phyloP scores from a whole-genome alignment of 169 alveolate genomes.

The Babesia bigemina region DNA sequence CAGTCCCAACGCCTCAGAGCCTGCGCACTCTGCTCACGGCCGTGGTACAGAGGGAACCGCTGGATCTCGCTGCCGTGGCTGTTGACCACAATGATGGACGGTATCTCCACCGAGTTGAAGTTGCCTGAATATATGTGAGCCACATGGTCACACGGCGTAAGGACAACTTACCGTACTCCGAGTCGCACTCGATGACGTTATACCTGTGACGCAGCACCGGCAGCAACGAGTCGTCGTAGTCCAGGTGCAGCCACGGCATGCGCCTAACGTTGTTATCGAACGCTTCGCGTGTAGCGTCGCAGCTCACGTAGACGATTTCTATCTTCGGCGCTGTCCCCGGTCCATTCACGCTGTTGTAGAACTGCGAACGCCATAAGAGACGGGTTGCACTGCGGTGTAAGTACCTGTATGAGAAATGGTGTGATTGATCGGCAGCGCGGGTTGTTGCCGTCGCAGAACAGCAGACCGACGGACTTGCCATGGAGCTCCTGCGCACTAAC shows the following conservation, averaged over 20 bases:
- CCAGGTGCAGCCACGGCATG: slow-evolving; percentile 46
- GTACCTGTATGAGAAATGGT: slow-evolving; percentile 33
- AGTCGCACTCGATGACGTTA: slow-evolving; percentile 17
- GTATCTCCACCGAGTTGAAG: slow-evolving; percentile 34
- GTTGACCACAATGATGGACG: slow-evolving; percentile 24
- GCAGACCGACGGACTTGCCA: slow-evolving; percentile 41
- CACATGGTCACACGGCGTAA: not conserved
- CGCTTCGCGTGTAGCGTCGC: slow-evolving; percentile 29
- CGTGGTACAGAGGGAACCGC: slow-evolving; percentile 35
- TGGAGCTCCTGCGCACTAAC: slow-evolving; percentile 7
- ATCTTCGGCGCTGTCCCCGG: slow-evolving; percentile 4
- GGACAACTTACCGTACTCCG: slow-evolving; percentile 11
- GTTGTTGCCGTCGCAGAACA: slow-evolving; percentile 39
- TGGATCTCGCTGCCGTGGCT: slow-evolving; percentile 22
- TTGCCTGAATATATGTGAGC: slow-evolving; percentile 1
- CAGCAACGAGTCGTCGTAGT: slow-evolving; percentile 5
- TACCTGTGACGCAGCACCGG: slow-evolving; percentile 19
- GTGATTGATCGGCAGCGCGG: slow-evolving; percentile 18
- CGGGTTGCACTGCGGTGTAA: not conserved
- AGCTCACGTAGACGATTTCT: slow-evolving; percentile 39
- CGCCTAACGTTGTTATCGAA: slow-evolving; percentile 14
- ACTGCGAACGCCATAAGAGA: not conserved
- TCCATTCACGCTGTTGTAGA: slow-evolving; percentile 33
- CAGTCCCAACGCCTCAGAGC: slow-evolving; percentile 38
- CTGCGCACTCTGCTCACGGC: slow-evolving; percentile 35